These are phyloP conservation scores for Dianthus caryophyllus DNA, from an alignment of 148 eudicot species.

Conservation along the genomic window DNA sequence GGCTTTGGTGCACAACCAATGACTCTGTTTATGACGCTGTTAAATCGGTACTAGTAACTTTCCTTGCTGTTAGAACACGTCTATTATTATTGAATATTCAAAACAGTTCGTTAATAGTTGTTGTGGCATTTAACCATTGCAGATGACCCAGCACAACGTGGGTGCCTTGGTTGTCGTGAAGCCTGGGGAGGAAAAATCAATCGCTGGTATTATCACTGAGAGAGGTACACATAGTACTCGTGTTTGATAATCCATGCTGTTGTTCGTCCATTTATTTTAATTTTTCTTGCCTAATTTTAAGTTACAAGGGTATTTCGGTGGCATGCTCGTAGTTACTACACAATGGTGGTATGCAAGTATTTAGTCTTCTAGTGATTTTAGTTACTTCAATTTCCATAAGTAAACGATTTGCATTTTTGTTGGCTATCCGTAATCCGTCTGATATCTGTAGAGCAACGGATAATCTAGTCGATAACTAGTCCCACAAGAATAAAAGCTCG, in stretches of 20 bases:
- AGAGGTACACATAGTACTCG: constrained; percentile 46
- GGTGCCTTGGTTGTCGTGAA: constrained; percentile 96
- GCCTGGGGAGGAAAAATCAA: constrained; percentile 70
- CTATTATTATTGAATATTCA: background rate
- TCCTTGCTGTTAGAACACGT: background rate
- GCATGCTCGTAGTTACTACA: too few species aligned
- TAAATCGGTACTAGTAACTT: constrained; percentile 53
- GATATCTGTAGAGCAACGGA: too few species aligned
- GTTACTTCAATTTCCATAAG: background rate
- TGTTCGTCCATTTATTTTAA: too few species aligned
- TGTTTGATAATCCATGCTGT: background rate
- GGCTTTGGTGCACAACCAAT: constrained; percentile 97
- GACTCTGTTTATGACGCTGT: constrained; percentile 96
- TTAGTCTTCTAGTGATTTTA: background rate
- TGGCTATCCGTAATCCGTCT: too few species aligned
- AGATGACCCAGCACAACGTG: constrained; percentile 99
- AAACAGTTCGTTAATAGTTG: background rate
- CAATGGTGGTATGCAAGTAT: background rate
- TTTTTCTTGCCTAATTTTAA: too few species aligned
- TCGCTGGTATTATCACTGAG: constrained; percentile 98
- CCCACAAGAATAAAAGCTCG: too few species aligned
- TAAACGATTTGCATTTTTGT: too few species aligned
- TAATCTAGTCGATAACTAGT: too few species aligned
- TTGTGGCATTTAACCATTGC: constrained; percentile 18
- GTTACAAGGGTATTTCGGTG: too few species aligned